Evolutionary conservation across 2,329 filamentous ascomycete genomes (phyloP).

Genomic region (Elsinoe fawcettii): DNA sequence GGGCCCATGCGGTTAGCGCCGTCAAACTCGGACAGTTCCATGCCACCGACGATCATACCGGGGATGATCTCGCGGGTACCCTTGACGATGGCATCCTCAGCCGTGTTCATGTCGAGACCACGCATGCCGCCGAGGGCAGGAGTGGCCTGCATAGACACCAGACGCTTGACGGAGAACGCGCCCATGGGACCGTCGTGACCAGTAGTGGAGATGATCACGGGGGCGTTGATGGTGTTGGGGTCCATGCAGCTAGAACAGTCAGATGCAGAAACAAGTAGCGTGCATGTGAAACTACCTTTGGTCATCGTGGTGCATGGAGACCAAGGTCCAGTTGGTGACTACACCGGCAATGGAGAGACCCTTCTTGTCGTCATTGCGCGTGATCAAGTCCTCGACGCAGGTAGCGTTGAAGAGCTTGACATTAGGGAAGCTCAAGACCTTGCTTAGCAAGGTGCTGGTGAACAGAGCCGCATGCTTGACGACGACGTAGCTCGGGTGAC

Average conservation of each 20-base stretch:
- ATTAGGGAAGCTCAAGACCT: slow-evolving; percentile 78
- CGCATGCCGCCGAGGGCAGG: slow-evolving; percentile 86
- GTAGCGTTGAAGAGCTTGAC: slow-evolving; percentile 97
- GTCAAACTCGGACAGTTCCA: slow-evolving; percentile 87
- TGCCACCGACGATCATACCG: slow-evolving; percentile 85
- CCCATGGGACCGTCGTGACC: slow-evolving; percentile 88
- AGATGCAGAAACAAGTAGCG: not conserved
- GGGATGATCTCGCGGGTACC: slow-evolving; percentile 80
- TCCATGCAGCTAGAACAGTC: slow-evolving; percentile 75
- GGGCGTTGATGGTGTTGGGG: slow-evolving; percentile 92
- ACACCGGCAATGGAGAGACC: slow-evolving; percentile 73
- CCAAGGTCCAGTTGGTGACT: slow-evolving; percentile 93
- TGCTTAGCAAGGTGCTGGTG: slow-evolving; percentile 77
- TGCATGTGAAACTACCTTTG: slow-evolving; percentile 16
- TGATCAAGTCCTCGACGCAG: slow-evolving; percentile 85
- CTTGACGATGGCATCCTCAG: slow-evolving; percentile 92
- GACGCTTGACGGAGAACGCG: slow-evolving; percentile 82
- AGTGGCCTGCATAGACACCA: slow-evolving; percentile 79
- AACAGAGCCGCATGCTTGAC: slow-evolving; percentile 92
- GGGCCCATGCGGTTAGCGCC: slow-evolving; percentile 84
- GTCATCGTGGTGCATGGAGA: slow-evolving; percentile 48
- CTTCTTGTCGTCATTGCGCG: slow-evolving; percentile 51
- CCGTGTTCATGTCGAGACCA: slow-evolving; percentile 82
- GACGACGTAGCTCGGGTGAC: slow-evolving; percentile 61
- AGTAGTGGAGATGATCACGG: slow-evolving; percentile 79